Percentiles rank a stretch among this genome's conserved stretches.
phyloP scores from a whole-genome alignment of 805 yeast species.

The Sungouiella thailandica region DNA sequence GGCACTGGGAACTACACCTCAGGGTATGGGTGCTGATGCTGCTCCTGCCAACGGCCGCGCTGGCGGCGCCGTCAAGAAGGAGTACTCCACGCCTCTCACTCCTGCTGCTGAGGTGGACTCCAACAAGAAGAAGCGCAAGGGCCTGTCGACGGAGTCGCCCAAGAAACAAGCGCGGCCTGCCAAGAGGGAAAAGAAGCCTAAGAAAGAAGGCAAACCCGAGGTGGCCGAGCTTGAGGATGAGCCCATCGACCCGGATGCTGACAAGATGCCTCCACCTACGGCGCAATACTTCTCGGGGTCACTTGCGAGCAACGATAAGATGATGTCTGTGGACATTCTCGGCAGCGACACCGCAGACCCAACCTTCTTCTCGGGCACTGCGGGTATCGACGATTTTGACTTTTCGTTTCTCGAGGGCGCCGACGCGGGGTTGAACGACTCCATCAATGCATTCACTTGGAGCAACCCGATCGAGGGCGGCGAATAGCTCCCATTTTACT shows the following conservation, averaged over 20 bases:
- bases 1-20: slow-evolving; percentile 12
- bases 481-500: slow-evolving; percentile 2
- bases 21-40: slow-evolving; percentile 11
- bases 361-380: slow-evolving; percentile 20
- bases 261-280: slow-evolving; percentile 22
- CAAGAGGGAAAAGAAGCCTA: slow-evolving; percentile 20
- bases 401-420: slow-evolving; percentile 37
- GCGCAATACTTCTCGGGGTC: slow-evolving; percentile 16
- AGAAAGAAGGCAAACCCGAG: slow-evolving; percentile 13
- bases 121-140: slow-evolving; percentile 28
- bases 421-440: slow-evolving; percentile 27
- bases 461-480: slow-evolving; percentile 24
- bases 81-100: slow-evolving; percentile 35
- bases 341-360: slow-evolving; percentile 18
- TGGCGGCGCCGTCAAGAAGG: slow-evolving; percentile 28
- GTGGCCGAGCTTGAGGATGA: slow-evolving; percentile 8
- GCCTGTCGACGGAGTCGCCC: slow-evolving; percentile 29
- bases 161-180: slow-evolving; percentile 20
- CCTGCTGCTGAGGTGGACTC: slow-evolving; percentile 36
- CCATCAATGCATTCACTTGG: slow-evolving; percentile 37
- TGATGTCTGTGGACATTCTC: slow-evolving; percentile 32
- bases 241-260: slow-evolving; percentile 1
- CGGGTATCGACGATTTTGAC: slow-evolving; percentile 39
- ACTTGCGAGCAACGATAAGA: slow-evolving; percentile 23
- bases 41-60: slow-evolving; percentile 4